Evolutionary conservation across 208 protist genomes (phyloP), one percentile per base, ranked within the genome.

Genomic region (Crithidia sp.): DNA sequence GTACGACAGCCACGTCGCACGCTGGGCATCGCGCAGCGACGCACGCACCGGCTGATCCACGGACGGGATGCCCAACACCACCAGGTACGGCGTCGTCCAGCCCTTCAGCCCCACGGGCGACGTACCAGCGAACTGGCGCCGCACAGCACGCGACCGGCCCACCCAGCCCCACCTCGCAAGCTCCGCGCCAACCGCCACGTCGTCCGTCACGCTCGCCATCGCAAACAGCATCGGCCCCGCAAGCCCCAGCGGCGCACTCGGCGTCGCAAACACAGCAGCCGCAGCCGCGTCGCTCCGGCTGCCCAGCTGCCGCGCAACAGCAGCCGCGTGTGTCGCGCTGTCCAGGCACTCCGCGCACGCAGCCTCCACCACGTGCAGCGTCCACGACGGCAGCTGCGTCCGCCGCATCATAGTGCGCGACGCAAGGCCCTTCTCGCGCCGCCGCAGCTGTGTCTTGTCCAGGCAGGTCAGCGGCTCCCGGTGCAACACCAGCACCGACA

Each of bases 191-290:
- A 63, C 62, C 40, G 50, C 50, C 3, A 76, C 47, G 57, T 69
- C 71, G 63, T 76, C 71, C 50, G 71, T 69, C 45, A 69, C 71
- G 71, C 71, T 76, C 53, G 53, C 36, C 62, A 69, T 76, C 45
- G 61, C 71, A 17, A 69, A 47, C 40, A 69, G 61, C 59, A 69
- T 67, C 43, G 71, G 71, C 40, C 69, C 69, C 17, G 64, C 50
- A 40, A 55, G 60, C 13, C 69, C 69, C 0, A 74, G 71, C 50
- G 60, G 53, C 5, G 71, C 61, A 5, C 39, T 52, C 17, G 41
- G 40, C 41, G 71, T 67, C 41, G 59, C 71, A 54, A 47, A 76
- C 71, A 36, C 45, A 14, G 28, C 3, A 19, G 43, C 55, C 54
- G 54, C 37, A 19, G 39, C 36, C 57, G 14, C 57, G 13, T 45